A percentile compares a stretch with the other conserved stretches of the same genome.
Evolutionary conservation across 2,329 filamentous ascomycete genomes (phyloP).

Genomic region (Alternaria incomplexa): DNA sequence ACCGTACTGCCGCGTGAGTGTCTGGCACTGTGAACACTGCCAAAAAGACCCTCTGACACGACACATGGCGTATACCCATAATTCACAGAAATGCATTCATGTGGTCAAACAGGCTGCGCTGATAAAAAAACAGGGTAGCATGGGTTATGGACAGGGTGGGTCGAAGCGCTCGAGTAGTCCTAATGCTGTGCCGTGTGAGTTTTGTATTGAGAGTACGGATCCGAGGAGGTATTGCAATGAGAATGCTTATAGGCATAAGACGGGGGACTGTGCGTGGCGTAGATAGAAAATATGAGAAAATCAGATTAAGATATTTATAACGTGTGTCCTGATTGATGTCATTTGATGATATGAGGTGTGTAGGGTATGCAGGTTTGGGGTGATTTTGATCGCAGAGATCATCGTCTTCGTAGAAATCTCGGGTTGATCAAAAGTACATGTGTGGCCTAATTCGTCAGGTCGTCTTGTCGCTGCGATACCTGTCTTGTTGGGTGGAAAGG

Average conservation of each 20-base stretch:
- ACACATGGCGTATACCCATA: background rate
- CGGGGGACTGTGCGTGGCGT: conserved; percentile 3
- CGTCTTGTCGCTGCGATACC: background rate
- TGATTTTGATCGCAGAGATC: too few relatives aligned
- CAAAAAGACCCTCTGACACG: background rate
- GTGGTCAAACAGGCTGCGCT: background rate
- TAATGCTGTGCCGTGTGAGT: conserved; percentile 3
- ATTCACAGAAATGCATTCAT: background rate
- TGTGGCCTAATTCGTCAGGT: background rate
- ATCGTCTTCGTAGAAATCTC: too few relatives aligned
- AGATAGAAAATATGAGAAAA: background rate
- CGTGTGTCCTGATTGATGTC: background rate
- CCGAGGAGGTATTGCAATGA: background rate
- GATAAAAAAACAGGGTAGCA: background rate
- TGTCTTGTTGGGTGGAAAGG: background rate
- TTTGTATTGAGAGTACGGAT: conserved; percentile 5
- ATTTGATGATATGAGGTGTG: background rate
- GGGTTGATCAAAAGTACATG: background rate
- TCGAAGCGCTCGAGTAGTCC: background rate
- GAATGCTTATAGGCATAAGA: conserved; percentile 4
- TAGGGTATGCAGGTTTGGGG: background rate
- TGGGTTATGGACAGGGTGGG: background rate
- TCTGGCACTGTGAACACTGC: background rate
- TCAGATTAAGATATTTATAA: background rate
- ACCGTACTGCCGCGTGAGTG: background rate